Base-by-base conservation (phyloP, 2,329 filamentous ascomycete species). In the Paraconiothyrium brasiliense region DNA sequence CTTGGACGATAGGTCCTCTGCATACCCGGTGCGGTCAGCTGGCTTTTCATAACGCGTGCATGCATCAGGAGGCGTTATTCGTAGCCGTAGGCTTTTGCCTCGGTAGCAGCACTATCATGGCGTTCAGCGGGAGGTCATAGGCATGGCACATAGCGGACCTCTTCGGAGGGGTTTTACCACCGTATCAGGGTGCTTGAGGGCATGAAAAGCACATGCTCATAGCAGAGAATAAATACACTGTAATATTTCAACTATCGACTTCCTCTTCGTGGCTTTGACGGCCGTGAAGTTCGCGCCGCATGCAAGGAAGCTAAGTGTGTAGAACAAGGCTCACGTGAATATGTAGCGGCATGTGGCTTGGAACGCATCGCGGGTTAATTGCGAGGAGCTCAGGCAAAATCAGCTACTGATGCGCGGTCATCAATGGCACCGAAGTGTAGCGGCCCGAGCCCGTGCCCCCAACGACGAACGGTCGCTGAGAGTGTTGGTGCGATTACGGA, bases 21-120 rank as follows among this genome's bases (percentile, higher is more conserved):
- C 47, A 43, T 44, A 35, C 34, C 27, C 59, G 30, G 51, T 14
- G 48, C 49, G 56, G 50, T 54, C 37, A 34, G 56, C 46, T 59
- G 32, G 49, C 47, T 57, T 41, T 49, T 48, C 56, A 63, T 65
- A 64, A 43, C 59, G 58, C 63, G 66, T 71, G 70, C 66, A 73
- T 74, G 70, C 66, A 73, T 74, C 54, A 35, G 34, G 47, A 47
- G 54, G 54, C 54, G 54, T 56, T 27, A 37, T 47, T 24, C 16
- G n/a, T 13, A 43, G 47, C 8, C 35, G 16, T 14, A 10, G 34
- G 34, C 9, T 43, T 54, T 54, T 41, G 50, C 11, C 35, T 54
- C 50, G 11, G n/a, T 41, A 35, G 35, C 24, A 57, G 44, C 47
- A 57, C 44, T 50, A 35, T n/a, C 44, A 50, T 39, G 55, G 55